These are phyloP conservation scores for Dryadomyces quercus-mongolicae DNA, from an alignment of 2,329 filamentous ascomycete species.

Conservation along the genomic window DNA sequence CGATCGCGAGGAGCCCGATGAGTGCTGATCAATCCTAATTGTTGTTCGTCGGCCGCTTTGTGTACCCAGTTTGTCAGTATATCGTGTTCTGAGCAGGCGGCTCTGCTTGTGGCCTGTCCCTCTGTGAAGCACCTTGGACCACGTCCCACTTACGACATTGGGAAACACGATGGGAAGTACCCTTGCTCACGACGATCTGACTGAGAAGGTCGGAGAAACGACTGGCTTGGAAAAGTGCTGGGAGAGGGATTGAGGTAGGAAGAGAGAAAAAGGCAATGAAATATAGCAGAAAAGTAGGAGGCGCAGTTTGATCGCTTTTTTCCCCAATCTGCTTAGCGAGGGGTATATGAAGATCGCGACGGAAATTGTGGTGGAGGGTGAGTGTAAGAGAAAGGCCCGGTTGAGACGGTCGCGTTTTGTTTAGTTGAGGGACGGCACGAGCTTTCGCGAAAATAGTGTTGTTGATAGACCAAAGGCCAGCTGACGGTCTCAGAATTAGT, in stretches of 20 bases:
- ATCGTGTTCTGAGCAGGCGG: not conserved
- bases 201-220: constrained; percentile 30
- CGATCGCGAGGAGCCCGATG: constrained; percentile 16
- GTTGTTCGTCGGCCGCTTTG: constrained; percentile 5
- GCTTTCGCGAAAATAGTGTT: not conserved
- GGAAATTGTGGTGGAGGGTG: not conserved
- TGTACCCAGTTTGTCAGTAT: not conserved
- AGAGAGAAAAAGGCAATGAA: not conserved
- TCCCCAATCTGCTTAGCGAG: not conserved
- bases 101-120: not conserved
- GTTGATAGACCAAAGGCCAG: not conserved
- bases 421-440: constrained; percentile 2
- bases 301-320: not conserved
- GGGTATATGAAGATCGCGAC: too few species aligned
- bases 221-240: constrained; percentile 16
- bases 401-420: not conserved
- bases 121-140: not conserved
- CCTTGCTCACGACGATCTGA: constrained; percentile 35
- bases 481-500: not conserved
- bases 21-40: constrained; percentile 11
- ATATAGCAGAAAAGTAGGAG: not conserved
- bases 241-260: not conserved
- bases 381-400: not conserved
- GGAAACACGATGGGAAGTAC: constrained; percentile 19
- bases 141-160: constrained; percentile 23